Evolutionary conservation across 805 yeast genomes (phyloP), one percentile per base, ranked within the genome.

Genomic region (Wickerhamomyces bisporus): DNA sequence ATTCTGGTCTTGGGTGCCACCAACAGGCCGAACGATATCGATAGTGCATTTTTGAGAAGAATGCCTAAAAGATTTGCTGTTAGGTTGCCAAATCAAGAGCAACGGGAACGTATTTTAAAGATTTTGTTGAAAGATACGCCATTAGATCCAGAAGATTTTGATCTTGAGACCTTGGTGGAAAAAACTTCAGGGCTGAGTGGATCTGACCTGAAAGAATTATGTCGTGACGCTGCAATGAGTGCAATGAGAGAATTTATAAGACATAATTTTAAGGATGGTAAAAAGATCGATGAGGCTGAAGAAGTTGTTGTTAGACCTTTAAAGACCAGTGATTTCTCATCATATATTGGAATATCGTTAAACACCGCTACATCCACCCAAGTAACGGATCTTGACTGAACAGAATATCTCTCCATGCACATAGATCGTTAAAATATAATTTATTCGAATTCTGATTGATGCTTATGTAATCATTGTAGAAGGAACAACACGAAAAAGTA

Each of bases 1-100:
- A 75, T 93, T 5, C 65, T 91, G 66, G 87, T 91, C 2, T 73
- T 91, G 51, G 98, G 98, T 3, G 98, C 98, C 9, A 91, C 98
- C 1, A 91, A 91, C 58, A 70, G 98, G 47, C 88, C 93, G 30
- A 74, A 75, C 43, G 98, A 91, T 58, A 91, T 91, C 32, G 98
- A 91, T 56, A 73, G 76, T 44, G 98, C 98, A 2, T 86, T 91
- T 54, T 67, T 93, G 64, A 75, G 98, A 62, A 76, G 98, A 55
- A 71, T 91, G 77, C 97, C 98, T 6, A 91, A 91, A 60, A 71
- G 86, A 37, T 89, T 91, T 59, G 77, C 88, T 3, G 79, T 93
- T 16, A 70, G 75, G 2, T 70, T 83, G 49, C 98, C 98, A 2
- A 70, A 73, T 41, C 59, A 70, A 1, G 66, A 60, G 6, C 94